Evolutionary conservation across 306 rosid species (phyloP), one percentile per base, ranked within the genome.

Genomic region (Prunus mume): DNA sequence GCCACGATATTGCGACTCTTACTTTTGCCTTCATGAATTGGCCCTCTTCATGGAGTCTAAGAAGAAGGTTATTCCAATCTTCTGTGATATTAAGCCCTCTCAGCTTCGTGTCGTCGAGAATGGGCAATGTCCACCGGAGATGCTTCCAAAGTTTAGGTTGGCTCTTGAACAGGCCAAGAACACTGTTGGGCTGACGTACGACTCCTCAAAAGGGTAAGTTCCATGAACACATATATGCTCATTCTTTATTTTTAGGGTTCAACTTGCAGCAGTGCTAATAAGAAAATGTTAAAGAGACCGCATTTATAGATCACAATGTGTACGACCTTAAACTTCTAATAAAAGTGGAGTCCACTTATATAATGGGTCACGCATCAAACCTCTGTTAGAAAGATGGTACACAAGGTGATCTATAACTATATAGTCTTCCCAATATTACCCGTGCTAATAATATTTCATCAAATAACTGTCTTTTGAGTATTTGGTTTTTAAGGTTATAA

Each of bases 21-120:
- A 89, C 20, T 92, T 95, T 24, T 95, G 99, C 74, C 96, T 95
- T 1, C 97, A 92, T 2, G 99, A 95, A 25, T 81, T 95, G 1
- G 97, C 97, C 1, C 88, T 92, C 18, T 76, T 95, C 20, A 75
- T 87, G 71, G 93, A 80, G 69, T 75, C 89, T 13, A 85, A 82
- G 27, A 95, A 95, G 89, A 92, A 84, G 84, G 80, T 90, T 9
- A 89, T 95, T 34, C 99, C 99, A 1, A 90, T 95, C 19, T 95
- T 90, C 52, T 95, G 93, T 28, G 97, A 95, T 70, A 74, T 95
- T 1, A 89, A 90, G 72, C 96, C 99, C 1, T 92, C 97, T 49
- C 88, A 95, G 61, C 82, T 95, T 56, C 73, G 57, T 0, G 79
- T 95, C 15, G 34, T 50, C 1, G 81, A 79, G 22, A 46, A 77